Percentiles rank a stretch among this genome's conserved stretches.
Conservation (phyloP, 2,329 filamentous ascomycete genomes). For the Colletotrichum salicis region DNA sequence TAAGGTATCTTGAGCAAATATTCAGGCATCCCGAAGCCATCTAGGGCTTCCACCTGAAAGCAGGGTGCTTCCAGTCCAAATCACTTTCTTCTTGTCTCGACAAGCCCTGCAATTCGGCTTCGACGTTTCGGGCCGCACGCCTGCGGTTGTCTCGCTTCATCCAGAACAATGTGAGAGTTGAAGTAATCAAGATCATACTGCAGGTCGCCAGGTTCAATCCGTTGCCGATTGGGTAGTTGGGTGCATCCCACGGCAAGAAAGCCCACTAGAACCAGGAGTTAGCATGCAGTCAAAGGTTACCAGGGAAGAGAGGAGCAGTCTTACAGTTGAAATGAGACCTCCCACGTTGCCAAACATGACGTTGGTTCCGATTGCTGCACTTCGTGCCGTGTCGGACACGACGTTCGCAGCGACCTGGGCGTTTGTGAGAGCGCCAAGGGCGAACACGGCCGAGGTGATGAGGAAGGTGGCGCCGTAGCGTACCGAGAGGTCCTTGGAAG, state of each 20-base stretch:
- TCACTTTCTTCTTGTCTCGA: conserved; percentile 64
- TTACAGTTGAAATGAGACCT: conserved; percentile 40
- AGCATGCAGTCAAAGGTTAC: neutral
- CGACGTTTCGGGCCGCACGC: conserved; percentile 42
- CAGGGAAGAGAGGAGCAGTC: neutral
- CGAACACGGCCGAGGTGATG: conserved; percentile 69
- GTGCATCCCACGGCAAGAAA: conserved; percentile 70
- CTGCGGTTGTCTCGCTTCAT: conserved; percentile 69
- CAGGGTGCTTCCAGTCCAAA: conserved; percentile 74
- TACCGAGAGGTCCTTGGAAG: conserved; percentile 54
- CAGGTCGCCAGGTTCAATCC: conserved; percentile 74
- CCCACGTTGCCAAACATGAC: conserved; percentile 75
- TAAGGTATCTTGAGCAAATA: neutral
- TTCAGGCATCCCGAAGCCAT: no score
- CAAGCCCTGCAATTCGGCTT: conserved; percentile 63
- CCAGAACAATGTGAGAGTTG: conserved; percentile 64
- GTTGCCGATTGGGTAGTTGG: conserved; percentile 77
- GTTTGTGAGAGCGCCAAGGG: conserved; percentile 70
- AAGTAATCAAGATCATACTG: conserved; percentile 64
- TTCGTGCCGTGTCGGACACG: conserved; percentile 72
- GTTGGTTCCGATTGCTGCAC: conserved; percentile 67
- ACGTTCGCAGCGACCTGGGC: conserved; percentile 73
- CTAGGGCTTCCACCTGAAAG: conserved; percentile 65
- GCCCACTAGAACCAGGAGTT: conserved; percentile 55
- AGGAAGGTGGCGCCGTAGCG: conserved; percentile 74